These are phyloP conservation scores for Russula abietina DNA, from an alignment of 768 basidiomycete species.

Conservation along the genomic window DNA sequence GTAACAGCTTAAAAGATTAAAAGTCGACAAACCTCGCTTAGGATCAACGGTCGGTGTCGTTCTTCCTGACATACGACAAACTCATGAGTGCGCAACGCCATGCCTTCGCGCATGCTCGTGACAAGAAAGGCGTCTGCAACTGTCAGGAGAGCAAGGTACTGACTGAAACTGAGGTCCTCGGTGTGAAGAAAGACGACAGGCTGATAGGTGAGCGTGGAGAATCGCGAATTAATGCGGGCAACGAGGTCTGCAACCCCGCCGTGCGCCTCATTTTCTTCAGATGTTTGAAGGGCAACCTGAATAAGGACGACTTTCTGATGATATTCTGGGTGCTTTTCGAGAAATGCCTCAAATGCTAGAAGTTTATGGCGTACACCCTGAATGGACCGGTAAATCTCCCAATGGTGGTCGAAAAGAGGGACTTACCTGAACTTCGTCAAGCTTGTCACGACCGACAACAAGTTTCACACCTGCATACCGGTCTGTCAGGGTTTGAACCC, in stretches of 20 bases:
- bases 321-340: constrained; percentile 73
- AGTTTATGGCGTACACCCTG: constrained; percentile 79
- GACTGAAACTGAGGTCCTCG: constrained; percentile 76
- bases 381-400: background rate
- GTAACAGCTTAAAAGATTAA: background rate
- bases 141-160: constrained; percentile 75
- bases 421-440: constrained; percentile 60
- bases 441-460: constrained; percentile 82
- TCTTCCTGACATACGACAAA: constrained; percentile 82
- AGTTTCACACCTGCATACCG: constrained; percentile 83
- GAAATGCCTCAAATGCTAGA: constrained; percentile 74
- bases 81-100: constrained; percentile 78
- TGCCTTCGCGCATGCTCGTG: constrained; percentile 79
- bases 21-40: constrained; percentile 58
- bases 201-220: constrained; percentile 81
- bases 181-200: constrained; percentile 84
- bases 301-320: constrained; percentile 80
- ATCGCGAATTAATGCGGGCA: constrained; percentile 74
- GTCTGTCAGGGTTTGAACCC: constrained; percentile 73
- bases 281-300: constrained; percentile 82
- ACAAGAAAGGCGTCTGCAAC: constrained; percentile 84
- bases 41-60: constrained; percentile 58
- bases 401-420: constrained; percentile 34
- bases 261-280: constrained; percentile 66
- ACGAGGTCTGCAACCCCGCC: constrained; percentile 71